phyloP scores from a whole-genome alignment of 2,329 filamentous ascomycete species.

The Pyrenophora tritici-repentis region DNA sequence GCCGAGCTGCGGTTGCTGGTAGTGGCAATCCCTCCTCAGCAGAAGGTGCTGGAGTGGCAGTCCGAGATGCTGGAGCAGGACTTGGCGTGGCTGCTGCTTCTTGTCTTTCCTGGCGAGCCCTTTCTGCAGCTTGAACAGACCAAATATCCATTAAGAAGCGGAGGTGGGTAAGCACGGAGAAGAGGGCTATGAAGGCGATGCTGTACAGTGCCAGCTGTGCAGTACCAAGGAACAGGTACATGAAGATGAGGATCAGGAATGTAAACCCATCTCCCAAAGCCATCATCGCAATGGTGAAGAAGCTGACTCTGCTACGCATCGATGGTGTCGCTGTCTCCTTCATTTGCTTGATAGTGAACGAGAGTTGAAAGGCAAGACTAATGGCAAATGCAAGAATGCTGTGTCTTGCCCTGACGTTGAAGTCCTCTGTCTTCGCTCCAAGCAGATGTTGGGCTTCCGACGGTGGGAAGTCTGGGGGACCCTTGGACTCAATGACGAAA shows the following conservation, averaged over 20 bases:
- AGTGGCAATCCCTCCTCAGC: constrained; percentile 50
- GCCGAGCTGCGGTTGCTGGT: constrained; percentile 56
- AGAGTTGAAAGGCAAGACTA: constrained; percentile 58
- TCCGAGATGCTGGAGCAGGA: constrained; percentile 24
- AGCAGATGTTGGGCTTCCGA: constrained; percentile 58
- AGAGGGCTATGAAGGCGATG: constrained; percentile 63
- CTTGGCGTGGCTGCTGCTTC: constrained; percentile 36
- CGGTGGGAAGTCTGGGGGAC: constrained; percentile 59
- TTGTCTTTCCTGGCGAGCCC: constrained; percentile 51
- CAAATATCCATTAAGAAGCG: constrained; percentile 71
- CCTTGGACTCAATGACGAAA: constrained; percentile 67
- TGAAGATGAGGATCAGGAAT: constrained; percentile 59
- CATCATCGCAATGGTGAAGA: constrained; percentile 66
- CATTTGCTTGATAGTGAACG: constrained; percentile 64
- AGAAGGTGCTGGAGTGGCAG: constrained; percentile 30
- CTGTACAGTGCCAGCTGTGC: constrained; percentile 62
- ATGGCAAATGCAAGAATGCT: constrained; percentile 59
- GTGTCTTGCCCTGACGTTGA: constrained; percentile 57
- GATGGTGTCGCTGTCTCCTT: constrained; percentile 68
- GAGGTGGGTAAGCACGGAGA: constrained; percentile 66
- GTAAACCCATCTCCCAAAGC: constrained; percentile 65
- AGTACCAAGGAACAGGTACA: constrained; percentile 57
- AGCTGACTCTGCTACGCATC: constrained; percentile 66
- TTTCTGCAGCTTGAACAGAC: constrained; percentile 63
- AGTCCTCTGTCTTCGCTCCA: constrained; percentile 63